Evolutionary conservation across 495 filamentous ascomycete species (phyloP).

Genomic region (Xylaria longipes): DNA sequence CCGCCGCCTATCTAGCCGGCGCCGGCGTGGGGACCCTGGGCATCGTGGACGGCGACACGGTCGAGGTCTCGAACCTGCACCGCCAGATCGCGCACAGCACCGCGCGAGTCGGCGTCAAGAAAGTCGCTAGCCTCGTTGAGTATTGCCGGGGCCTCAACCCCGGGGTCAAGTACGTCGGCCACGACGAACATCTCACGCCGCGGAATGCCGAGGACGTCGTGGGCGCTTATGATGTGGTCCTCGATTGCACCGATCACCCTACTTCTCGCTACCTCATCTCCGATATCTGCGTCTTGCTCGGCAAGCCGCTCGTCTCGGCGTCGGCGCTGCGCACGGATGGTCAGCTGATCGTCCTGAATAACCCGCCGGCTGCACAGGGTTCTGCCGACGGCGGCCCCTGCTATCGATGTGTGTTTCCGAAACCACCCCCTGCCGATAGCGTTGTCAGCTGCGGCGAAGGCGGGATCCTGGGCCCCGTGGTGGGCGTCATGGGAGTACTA

Average conservation of each 20-base stretch:
- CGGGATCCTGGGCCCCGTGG: slow-evolving; percentile 89
- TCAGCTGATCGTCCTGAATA: slow-evolving; percentile 85
- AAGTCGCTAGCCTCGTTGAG: slow-evolving; percentile 79
- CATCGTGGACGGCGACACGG: slow-evolving; percentile 83
- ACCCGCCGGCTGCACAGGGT: slow-evolving; percentile 59
- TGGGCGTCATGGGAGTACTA: slow-evolving; percentile 91
- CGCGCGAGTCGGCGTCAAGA: slow-evolving; percentile 72
- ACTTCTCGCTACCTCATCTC: slow-evolving; percentile 92
- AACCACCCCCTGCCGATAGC: slow-evolving; percentile 79
- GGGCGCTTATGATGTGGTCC: slow-evolving; percentile 74
- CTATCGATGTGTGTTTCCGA: slow-evolving; percentile 92
- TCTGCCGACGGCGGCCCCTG: slow-evolving; percentile 67
- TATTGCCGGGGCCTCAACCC: slow-evolving; percentile 75
- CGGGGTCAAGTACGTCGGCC: slow-evolving; percentile 63
- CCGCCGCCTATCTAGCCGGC: slow-evolving; percentile 86
- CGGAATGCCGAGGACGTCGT: slow-evolving; percentile 70
- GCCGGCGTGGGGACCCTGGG: slow-evolving; percentile 86
- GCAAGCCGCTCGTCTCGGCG: slow-evolving; percentile 84
- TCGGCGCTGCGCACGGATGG: slow-evolving; percentile 87
- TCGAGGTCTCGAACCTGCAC: slow-evolving; percentile 91
- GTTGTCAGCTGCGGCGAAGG: slow-evolving; percentile 88
- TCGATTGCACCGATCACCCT: slow-evolving; percentile 95
- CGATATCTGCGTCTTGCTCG: slow-evolving; percentile 79
- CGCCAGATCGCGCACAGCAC: slow-evolving; percentile 85
- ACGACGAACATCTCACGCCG: slow-evolving; percentile 67